Conservation (phyloP, 1,139 yeast species). For the Nadsonia starkeyi-henricii region DNA sequence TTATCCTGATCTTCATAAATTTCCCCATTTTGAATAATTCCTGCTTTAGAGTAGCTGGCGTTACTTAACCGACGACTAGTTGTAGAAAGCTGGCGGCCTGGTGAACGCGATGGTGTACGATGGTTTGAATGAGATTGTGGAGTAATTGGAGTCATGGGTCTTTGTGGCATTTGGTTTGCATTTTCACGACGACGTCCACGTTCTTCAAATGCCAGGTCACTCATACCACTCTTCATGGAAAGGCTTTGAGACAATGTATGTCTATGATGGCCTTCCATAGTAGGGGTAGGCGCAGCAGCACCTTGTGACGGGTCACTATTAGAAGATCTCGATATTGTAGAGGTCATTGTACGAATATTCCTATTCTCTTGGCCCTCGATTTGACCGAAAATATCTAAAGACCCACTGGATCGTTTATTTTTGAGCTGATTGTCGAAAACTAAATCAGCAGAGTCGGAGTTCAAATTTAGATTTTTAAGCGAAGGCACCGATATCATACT, state of each 20-base stretch:
- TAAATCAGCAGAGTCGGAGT: neutral
- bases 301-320: too few relatives aligned
- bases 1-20: neutral
- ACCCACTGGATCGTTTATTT: neutral
- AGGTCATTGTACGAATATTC: neutral
- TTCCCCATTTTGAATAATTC: too few relatives aligned
- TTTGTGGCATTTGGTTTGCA: neutral
- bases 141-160: neutral
- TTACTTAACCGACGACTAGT: too few relatives aligned
- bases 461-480: neutral
- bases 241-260: neutral
- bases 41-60: too few relatives aligned
- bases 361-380: neutral
- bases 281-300: too few relatives aligned
- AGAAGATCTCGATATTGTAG: neutral
- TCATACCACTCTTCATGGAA: neutral
- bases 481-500: neutral
- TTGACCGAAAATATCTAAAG: neutral
- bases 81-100: too few relatives aligned
- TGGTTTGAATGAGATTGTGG: neutral
- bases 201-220: neutral
- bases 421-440: neutral
- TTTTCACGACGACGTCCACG: neutral
- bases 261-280: neutral
- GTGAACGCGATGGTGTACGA: too few relatives aligned